phyloP scores from a whole-genome alignment of 768 basidiomycete species.

The Cubamyces lactineus region DNA sequence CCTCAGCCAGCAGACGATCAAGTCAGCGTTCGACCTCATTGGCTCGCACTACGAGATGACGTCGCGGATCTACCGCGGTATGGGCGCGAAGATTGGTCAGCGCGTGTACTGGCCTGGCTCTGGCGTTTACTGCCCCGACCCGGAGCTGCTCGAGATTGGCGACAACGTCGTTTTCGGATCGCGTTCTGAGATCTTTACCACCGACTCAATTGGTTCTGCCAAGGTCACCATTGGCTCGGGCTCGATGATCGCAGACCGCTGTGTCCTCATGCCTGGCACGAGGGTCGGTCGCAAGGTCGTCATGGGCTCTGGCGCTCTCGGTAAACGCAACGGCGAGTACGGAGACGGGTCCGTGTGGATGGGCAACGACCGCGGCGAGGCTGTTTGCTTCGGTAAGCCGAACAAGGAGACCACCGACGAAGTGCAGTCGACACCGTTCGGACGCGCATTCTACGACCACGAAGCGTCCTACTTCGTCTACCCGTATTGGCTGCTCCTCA shows the following conservation, averaged over 20 bases:
- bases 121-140: conserved; percentile 49
- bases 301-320: conserved; percentile 52
- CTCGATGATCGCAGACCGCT: conserved; percentile 56
- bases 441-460: conserved; percentile 46
- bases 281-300: conserved; percentile 44
- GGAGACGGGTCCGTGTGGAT: conserved; percentile 51
- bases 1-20: conserved; percentile 42
- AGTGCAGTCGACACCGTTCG: conserved; percentile 44
- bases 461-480: conserved; percentile 45
- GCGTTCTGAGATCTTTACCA: conserved; percentile 47
- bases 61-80: conserved; percentile 47
- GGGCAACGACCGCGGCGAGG: conserved; percentile 48
- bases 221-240: conserved; percentile 47
- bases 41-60: conserved; percentile 51
- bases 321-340: conserved; percentile 45
- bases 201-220: conserved; percentile 44
- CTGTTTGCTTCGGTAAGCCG: conserved; percentile 28
- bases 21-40: conserved; percentile 45
- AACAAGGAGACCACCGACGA: conserved; percentile 34
- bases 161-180: conserved; percentile 55
- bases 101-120: conserved; percentile 54
- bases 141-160: conserved; percentile 51
- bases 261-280: conserved; percentile 48
- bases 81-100: conserved; percentile 55
- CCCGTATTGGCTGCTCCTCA: conserved; percentile 42